Evolutionary conservation across 2,329 filamentous ascomycete species (phyloP).

Genomic region (Tolypocladium ophioglossoides): DNA sequence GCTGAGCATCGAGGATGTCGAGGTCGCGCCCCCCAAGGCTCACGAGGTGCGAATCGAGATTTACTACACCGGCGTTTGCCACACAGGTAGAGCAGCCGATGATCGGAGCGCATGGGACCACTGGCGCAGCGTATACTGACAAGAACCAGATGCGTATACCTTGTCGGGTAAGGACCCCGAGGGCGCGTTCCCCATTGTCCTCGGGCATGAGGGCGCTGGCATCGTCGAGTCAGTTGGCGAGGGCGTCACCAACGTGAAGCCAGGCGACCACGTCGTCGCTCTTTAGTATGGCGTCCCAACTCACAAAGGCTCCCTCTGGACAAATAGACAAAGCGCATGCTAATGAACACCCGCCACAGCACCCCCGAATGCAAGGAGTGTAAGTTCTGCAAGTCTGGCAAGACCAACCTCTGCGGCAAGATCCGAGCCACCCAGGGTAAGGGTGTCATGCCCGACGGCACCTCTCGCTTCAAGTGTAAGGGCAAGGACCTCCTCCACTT

Average conservation of each 20-base stretch:
- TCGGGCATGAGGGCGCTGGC: conserved; percentile 85
- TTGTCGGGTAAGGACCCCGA: conserved; percentile 95
- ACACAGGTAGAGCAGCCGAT: conserved; percentile 57
- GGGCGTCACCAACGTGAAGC: conserved; percentile 89
- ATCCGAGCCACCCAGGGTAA: conserved; percentile 93
- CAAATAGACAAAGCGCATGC: background rate
- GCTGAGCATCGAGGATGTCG: conserved; percentile 80
- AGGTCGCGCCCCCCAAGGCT: conserved; percentile 79
- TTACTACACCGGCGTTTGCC: conserved; percentile 96
- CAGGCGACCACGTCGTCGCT: conserved; percentile 81
- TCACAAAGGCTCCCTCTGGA: background rate
- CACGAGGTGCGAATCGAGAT: conserved; percentile 96
- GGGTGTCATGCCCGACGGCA: conserved; percentile 96
- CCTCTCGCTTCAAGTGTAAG: conserved; percentile 86
- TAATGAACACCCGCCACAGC: conserved; percentile 33
- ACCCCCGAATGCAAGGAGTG: conserved; percentile 95
- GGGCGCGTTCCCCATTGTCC: conserved; percentile 80
- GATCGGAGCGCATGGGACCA: background rate
- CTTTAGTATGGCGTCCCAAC: conserved; percentile 54
- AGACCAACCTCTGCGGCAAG: conserved; percentile 98
- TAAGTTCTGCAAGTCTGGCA: conserved; percentile 99
- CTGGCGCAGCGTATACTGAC: conserved; percentile 1
- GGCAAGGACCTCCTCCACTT: conserved; percentile 95
- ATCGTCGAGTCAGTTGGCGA: conserved; percentile 90
- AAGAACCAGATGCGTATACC: conserved; percentile 69